Base-by-base conservation (phyloP, 306 rosid genomes). In the Betula pendula region DNA sequence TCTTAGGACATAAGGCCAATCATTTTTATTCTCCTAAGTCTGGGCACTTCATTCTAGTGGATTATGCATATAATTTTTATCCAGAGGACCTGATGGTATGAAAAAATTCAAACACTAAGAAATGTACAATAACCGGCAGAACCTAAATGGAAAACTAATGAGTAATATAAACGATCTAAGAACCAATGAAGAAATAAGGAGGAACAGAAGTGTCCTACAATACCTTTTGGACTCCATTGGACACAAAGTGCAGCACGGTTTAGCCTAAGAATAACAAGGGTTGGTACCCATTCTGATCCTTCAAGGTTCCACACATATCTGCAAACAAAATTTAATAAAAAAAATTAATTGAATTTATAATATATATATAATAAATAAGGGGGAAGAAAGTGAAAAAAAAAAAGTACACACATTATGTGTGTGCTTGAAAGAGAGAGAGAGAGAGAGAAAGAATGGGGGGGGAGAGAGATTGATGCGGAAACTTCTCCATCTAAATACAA, bases 181-280 rank as follows among this genome's bases (percentile, higher is more conserved):
- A 19, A 62, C 29, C 42, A 47, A 71, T 73, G 47, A 67, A 81
- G 66, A 42, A 59, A 52, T 6, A 65, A 62, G 62, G 67, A 70
- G 48, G 52, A 58, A 48, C 40, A 73, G 56, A 35, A 33, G 49
- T 42, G 49, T 42, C 38, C 45, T 78, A 71, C 85, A 82, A 20
- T 82, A 95, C 99, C 99, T 88, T 85, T 91, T 63, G 99, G 97
- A 88, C 97, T 95, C 97, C 99, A 95, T 79, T 88, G 89, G 73
- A 95, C 99, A 87, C 98, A 92, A 6, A 95, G 94, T 77, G 99
- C 99, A 63, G 99, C 96, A 38, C 99, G 99, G 79, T 95, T 95
- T 76, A 91, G 92, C 83, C 97, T 81, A 76, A 95, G 97, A 75
- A 91, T 91, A 55, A 95, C 98, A 27, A 95, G 97, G 53, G 97